Evolutionary conservation across 1,139 yeast genomes (phyloP).

Genomic region (Schwanniomyces etchellsii): DNA sequence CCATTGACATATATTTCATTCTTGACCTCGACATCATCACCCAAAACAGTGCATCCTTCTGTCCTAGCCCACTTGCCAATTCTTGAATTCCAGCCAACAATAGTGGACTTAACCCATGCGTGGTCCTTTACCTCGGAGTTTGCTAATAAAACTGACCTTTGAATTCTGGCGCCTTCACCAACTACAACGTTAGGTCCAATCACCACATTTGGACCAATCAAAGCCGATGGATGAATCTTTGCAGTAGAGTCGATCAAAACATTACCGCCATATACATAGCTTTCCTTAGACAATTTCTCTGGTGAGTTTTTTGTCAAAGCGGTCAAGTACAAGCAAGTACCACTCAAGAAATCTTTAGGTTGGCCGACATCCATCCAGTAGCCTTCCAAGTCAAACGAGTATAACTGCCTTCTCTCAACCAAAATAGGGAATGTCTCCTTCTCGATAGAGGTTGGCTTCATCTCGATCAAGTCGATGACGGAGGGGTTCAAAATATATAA

Average conservation of each 20-base stretch:
- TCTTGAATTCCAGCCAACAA: constrained; percentile 98
- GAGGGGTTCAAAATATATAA: constrained; percentile 94
- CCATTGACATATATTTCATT: constrained; percentile 99
- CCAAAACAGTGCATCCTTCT: constrained; percentile 95
- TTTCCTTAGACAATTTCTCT: constrained; percentile 59
- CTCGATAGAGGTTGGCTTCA: constrained; percentile 98
- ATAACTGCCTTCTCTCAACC: constrained; percentile 83
- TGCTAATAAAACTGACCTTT: constrained; percentile 87
- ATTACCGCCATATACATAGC: constrained; percentile 84
- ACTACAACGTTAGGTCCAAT: constrained; percentile 95
- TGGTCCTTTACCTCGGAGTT: constrained; percentile 94
- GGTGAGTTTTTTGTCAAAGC: constrained; percentile 81
- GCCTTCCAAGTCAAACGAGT: constrained; percentile 96
- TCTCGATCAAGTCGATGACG: constrained; percentile 91
- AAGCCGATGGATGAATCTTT: constrained; percentile 85
- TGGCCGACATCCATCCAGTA: constrained; percentile 99
- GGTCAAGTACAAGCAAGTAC: constrained; percentile 88
- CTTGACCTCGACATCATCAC: constrained; percentile 98
- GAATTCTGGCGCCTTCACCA: constrained; percentile 98
- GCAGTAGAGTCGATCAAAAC: constrained; percentile 95
- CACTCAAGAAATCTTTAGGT: constrained; percentile 98
- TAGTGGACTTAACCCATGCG: constrained; percentile 96
- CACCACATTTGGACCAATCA: constrained; percentile 97
- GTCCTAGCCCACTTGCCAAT: constrained; percentile 99
- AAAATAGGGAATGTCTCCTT: constrained; percentile 98